Base-by-base conservation (phyloP, 768 basidiomycete species). In the Kwoniella pini region DNA sequence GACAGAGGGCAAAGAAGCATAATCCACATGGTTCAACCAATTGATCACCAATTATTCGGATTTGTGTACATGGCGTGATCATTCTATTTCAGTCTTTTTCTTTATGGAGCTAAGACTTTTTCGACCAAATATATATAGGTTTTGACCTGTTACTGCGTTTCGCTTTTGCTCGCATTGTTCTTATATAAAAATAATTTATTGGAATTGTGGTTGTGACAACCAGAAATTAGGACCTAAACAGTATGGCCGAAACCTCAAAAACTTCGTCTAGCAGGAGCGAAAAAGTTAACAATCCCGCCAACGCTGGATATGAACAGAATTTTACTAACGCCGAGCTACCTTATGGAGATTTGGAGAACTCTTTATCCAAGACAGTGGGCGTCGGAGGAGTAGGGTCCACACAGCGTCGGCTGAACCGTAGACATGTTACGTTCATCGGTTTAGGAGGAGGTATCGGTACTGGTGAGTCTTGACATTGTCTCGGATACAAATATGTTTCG, bases 361-460 rank as follows among this genome's bases (percentile, higher is more conserved):
- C 44, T 22, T 11, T 6, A 5, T 4, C 24, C 44, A 46, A 27
- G n/a, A 19, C 44, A 27, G 44, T 24, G n/a, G 44, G 24, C 4
- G 44, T 46, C 10, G 43, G 44, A 24, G 55, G 55, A 15, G 44
- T 57, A 6, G 55, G 55, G 10, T 9, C 22, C 5, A 57, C 55
- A 4, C 43, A 57, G 30, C 55, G 55, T 26, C 4, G 45, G 11
- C 45, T 57, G 3, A 31, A 26, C 24, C 27, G 43, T 54, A 36
- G 50, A 22, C 55, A 57, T 57, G 55, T 57, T 3, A 57, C 65
- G 9, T 67, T 67, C 40, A 63, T 63, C n/a, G 66, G 66, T 58
- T 38, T 68, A 21, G 62, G 62, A 9, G 70, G 67, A 2, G 71
- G 66, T 1, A 70, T 73, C 31, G 84, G 84, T 17, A 84, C 83